Evolutionary conservation across 352 stramenopile species (phyloP).

Genomic region (Phytophthora ohioensis): DNA sequence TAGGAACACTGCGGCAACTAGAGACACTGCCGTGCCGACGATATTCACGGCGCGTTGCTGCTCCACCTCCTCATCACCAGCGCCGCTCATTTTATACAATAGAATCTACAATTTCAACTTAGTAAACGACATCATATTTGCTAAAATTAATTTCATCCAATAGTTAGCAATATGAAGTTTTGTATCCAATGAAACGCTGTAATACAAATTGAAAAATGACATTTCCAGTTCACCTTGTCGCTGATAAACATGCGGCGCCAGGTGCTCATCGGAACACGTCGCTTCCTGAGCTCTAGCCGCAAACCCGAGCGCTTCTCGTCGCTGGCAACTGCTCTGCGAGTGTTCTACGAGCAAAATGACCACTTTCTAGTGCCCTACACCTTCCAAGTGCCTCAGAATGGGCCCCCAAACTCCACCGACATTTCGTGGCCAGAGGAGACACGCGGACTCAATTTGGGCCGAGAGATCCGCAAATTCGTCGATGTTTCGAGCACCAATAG

Average conservation of each 20-base stretch:
- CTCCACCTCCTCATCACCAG: conserved; percentile 15
- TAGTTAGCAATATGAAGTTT: background rate
- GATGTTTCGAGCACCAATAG: conserved; percentile 4
- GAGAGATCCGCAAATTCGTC: conserved; percentile 42
- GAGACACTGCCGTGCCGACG: conserved; percentile 42
- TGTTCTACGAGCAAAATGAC: conserved; percentile 48
- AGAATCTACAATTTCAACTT: background rate
- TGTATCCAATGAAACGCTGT: background rate
- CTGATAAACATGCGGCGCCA: conserved; percentile 2
- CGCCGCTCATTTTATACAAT: conserved; percentile 26
- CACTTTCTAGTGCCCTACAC: conserved; percentile 56
- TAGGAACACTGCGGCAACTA: conserved; percentile 51
- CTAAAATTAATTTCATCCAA: conserved; percentile 10
- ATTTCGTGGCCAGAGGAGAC: conserved; percentile 49
- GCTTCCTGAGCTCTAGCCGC: conserved; percentile 35
- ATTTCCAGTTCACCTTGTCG: background rate
- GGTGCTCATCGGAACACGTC: conserved; percentile 8
- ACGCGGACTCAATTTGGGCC: conserved; percentile 51
- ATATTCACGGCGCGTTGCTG: conserved; percentile 29
- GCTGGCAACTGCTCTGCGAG: conserved; percentile 38
- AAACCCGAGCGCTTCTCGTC: conserved; percentile 20
- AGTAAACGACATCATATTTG: background rate
- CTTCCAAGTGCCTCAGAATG: conserved; percentile 44
- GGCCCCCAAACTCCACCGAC: background rate
- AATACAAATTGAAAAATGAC: background rate